A percentile compares a stretch with the other conserved stretches of the same genome.
Conservation (phyloP, 2,329 filamentous ascomycete genomes). For the Escovopsis weberi region DNA sequence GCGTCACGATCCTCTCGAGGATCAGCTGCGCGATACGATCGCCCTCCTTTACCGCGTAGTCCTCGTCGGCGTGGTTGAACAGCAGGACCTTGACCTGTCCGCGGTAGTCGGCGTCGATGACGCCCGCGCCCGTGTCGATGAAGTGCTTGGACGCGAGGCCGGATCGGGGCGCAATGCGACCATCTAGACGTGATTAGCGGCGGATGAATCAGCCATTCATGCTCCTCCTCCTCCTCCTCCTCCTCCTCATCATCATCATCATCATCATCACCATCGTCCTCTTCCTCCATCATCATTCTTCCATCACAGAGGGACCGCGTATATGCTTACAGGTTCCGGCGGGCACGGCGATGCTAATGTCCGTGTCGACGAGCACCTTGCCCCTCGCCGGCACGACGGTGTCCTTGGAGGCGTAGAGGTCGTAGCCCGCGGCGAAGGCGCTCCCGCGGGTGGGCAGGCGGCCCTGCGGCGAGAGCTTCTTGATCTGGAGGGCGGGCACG, state of each 20-base stretch:
- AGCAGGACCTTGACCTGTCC: conserved; percentile 88
- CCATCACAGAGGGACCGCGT: background rate
- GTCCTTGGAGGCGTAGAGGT: conserved; percentile 68
- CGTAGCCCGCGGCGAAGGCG: conserved; percentile 83
- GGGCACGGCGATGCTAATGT: conserved; percentile 81
- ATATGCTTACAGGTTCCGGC: conserved; percentile 64
- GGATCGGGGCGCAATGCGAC: conserved; percentile 79
- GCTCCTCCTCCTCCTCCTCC: background rate
- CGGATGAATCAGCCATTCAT: background rate
- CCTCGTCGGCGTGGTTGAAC: conserved; percentile 76
- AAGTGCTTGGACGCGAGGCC: conserved; percentile 86
- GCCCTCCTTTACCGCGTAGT: conserved; percentile 70
- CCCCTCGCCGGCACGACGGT: conserved; percentile 67
- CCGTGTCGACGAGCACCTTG: conserved; percentile 78
- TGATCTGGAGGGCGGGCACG: conserved; percentile 59
- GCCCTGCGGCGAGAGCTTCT: conserved; percentile 73
- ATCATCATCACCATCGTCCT: no score
- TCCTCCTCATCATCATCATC: background rate
- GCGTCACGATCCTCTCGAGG: conserved; percentile 86
- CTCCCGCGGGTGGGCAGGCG: conserved; percentile 77
- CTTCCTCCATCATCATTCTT: background rate
- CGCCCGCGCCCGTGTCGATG: conserved; percentile 89
- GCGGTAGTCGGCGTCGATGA: conserved; percentile 95
- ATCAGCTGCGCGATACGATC: conserved; percentile 91
- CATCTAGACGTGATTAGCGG: conserved; percentile 40